Percentiles rank a stretch among this genome's conserved stretches.
phyloP scores from a whole-genome alignment of 2,329 filamentous ascomycete species.

The Esteya vermicola region DNA sequence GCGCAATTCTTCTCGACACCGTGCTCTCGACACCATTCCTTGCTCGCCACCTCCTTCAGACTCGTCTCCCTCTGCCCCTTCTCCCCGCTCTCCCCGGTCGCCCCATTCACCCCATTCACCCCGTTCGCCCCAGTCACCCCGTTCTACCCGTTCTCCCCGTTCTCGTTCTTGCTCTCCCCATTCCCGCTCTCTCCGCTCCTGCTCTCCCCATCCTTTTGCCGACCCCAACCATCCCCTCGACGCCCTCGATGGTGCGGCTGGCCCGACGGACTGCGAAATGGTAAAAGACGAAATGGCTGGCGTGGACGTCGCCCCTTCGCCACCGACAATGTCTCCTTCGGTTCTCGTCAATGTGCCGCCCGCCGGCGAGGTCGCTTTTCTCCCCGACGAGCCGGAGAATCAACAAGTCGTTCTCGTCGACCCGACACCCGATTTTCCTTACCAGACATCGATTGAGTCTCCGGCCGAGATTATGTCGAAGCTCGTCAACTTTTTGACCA shows the following conservation, averaged over 20 bases:
- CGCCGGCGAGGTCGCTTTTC: slow-evolving; percentile 16
- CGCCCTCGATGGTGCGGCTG: too few relatives aligned
- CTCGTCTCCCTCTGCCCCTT: slow-evolving; percentile 18
- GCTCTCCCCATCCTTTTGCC: too few relatives aligned
- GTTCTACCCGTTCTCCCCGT: too few relatives aligned
- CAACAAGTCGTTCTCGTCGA: slow-evolving; percentile 19
- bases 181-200: too few relatives aligned
- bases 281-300: too few relatives aligned
- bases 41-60: slow-evolving; percentile 24
- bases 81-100: too few relatives aligned
- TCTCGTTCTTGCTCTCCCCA: too few relatives aligned
- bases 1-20: slow-evolving; percentile 27
- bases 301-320: too few relatives aligned
- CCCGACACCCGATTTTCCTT: slow-evolving; percentile 33
- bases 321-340: slow-evolving; percentile 27
- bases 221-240: too few relatives aligned
- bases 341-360: slow-evolving; percentile 25
- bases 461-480: slow-evolving; percentile 15
- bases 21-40: slow-evolving; percentile 22
- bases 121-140: too few relatives aligned
- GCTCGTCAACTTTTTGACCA: slow-evolving; percentile 13
- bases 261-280: too few relatives aligned
- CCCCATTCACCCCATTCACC: too few relatives aligned
- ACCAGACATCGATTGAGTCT: slow-evolving; percentile 16
- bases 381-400: slow-evolving; percentile 7